Base-by-base conservation (phyloP, 352 stramenopile genomes). In the Globisporangium splendens region DNA sequence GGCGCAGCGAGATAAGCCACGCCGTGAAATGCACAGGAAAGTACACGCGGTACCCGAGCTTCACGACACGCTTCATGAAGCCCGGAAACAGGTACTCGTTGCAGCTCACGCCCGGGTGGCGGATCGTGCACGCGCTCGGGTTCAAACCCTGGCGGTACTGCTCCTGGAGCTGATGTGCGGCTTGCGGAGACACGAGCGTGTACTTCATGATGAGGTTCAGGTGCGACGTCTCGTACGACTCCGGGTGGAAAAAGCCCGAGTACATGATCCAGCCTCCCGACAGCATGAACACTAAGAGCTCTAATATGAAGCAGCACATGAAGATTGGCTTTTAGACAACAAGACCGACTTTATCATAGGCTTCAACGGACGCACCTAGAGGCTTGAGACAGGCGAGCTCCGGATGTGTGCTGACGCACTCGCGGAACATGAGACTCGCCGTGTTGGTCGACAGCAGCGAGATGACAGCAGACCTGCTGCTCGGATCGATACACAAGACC, bases 161-260 rank as follows among this genome's bases (percentile, higher is more conserved):
- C 13, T 70, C 53, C 46, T 87, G 76, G 46, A 87, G 39, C 6
- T 61, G 35, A 2, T 52, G 65, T 1, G 75, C 73, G 44, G 68
- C 69, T 0, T 63, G 31, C 1, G 72, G 65, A 2, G 65, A 67
- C 54, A 78, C 56, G 43, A 86, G 58, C 49, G 79, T 77, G 65
- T 86, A 85, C 63, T 78, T 82, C 57, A 81, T 77, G 54, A 89
- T 78, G 48, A 81, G 70, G 31, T 69, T 62, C 62, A 89, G 63
- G 60, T 89, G 77, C 1, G 74, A 74, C 4, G 64, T 66, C 21
- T 81, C 66, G 60, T 84, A 89, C 50, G 72, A 81, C 11, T 86
- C 75, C 2, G 77, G 79, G 43, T 83, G 63, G 62, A 88, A 85
- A 43, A 86, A 75, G 2, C 58, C 69, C 8, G 79, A 84, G 61